Evolutionary conservation across 2,329 filamentous ascomycete genomes (phyloP).

Genomic region (Celoporthe dispersa): DNA sequence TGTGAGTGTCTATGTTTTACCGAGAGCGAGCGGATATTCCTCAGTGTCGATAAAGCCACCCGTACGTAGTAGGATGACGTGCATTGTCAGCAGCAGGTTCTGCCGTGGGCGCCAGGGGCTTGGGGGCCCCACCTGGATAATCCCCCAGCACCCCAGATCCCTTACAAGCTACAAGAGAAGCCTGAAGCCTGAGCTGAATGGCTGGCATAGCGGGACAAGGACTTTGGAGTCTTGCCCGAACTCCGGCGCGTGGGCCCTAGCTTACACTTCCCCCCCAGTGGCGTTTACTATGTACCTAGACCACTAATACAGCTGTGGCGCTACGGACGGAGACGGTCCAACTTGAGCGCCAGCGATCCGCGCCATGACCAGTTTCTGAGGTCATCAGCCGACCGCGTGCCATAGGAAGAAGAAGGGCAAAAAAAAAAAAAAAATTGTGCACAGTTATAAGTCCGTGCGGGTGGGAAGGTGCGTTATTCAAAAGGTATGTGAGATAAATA

Average conservation of each 20-base stretch:
- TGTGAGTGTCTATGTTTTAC: no score
- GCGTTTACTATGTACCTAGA: no score
- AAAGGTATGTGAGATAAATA: background rate
- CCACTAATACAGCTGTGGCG: no score
- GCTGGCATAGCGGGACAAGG: background rate
- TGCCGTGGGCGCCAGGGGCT: background rate
- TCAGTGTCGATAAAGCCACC: no score
- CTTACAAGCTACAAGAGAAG: no score
- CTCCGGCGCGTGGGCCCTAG: background rate
- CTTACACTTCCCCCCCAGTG: background rate
- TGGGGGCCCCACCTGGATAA: background rate
- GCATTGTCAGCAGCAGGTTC: conserved; percentile 6
- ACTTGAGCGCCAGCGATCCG: background rate
- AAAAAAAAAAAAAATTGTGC: background rate
- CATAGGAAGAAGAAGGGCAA: no score
- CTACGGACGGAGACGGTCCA: background rate
- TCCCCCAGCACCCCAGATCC: background rate
- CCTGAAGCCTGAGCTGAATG: background rate
- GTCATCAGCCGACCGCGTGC: background rate
- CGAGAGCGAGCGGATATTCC: no score
- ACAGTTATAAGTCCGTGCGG: background rate
- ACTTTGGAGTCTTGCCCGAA: background rate
- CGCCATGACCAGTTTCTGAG: background rate
- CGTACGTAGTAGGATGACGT: conserved; percentile 15
- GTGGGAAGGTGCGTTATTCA: background rate